Percentiles rank a stretch among this genome's conserved stretches.
Evolutionary conservation across 1,284 basidiomycete genomes (phyloP).

Genomic region (Pseudozyma flocculosa): DNA sequence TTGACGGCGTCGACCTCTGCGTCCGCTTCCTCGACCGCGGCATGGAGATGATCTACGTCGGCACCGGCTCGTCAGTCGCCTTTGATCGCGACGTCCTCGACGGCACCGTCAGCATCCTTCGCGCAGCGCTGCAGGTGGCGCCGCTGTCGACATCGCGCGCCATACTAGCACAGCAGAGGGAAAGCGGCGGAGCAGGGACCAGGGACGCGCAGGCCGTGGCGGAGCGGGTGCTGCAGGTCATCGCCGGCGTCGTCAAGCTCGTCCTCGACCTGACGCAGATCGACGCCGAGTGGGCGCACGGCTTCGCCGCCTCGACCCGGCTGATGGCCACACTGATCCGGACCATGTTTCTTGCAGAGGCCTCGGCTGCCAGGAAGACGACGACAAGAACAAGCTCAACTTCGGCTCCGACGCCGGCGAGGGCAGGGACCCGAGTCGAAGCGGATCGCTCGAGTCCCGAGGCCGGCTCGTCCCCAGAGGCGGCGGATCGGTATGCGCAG

Average conservation of each 20-base stretch:
- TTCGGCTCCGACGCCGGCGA: too few relatives aligned
- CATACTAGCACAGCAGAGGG: not conserved
- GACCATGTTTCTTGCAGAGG: slow-evolving; percentile 1
- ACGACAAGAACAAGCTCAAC: too few relatives aligned
- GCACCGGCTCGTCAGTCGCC: slow-evolving; percentile 15
- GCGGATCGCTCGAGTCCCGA: too few relatives aligned
- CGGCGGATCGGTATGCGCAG: too few relatives aligned
- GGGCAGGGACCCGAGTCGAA: too few relatives aligned
- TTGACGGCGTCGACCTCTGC: slow-evolving; percentile 29
- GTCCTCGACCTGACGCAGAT: slow-evolving; percentile 33
- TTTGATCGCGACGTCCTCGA: slow-evolving; percentile 10
- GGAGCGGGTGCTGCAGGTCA: slow-evolving; percentile 17
- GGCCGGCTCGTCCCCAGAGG: too few relatives aligned
- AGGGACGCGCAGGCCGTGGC: not conserved
- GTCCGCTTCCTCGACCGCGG: slow-evolving; percentile 27
- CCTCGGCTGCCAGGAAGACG: not conserved
- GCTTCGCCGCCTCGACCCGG: slow-evolving; percentile 11
- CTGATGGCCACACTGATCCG: slow-evolving; percentile 13
- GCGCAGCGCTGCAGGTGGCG: slow-evolving; percentile 18
- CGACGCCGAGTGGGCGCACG: slow-evolving; percentile 29
- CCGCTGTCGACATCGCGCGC: not conserved
- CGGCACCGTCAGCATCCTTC: slow-evolving; percentile 10
- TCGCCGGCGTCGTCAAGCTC: slow-evolving; percentile 25
- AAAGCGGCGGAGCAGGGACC: not conserved
- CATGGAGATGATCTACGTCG: slow-evolving; percentile 31